Evolutionary conservation across 2,329 filamentous ascomycete species (phyloP).

Genomic region (Tolypocladium pustulatum): DNA sequence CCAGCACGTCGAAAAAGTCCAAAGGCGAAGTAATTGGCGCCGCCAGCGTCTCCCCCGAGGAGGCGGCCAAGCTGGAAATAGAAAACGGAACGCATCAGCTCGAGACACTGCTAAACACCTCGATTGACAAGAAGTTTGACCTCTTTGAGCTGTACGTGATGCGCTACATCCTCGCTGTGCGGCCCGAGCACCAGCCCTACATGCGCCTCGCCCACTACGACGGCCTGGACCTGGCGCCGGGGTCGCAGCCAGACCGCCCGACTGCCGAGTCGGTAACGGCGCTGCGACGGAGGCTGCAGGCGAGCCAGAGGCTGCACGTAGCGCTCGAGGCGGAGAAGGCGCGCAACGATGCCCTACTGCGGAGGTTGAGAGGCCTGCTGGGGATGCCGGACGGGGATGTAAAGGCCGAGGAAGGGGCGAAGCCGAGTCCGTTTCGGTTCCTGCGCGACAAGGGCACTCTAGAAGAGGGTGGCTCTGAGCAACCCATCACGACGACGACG

Average conservation of each 20-base stretch:
- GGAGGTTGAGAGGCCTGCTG: slow-evolving; percentile 43
- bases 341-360: slow-evolving; percentile 62
- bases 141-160: slow-evolving; percentile 84
- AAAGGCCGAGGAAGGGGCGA: slow-evolving; percentile 1
- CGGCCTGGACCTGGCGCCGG: slow-evolving; percentile 39
- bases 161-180: slow-evolving; percentile 68
- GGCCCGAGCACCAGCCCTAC: slow-evolving; percentile 62
- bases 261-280: slow-evolving; percentile 58
- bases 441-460: slow-evolving; percentile 43
- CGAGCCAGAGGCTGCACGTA: slow-evolving; percentile 65
- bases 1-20: slow-evolving; percentile 13
- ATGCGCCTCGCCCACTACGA: slow-evolving; percentile 80
- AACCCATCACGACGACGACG: slow-evolving; percentile 58
- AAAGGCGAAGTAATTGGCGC: slow-evolving; percentile 16
- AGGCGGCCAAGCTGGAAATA: slow-evolving; percentile 53
- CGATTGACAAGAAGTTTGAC: slow-evolving; percentile 78
- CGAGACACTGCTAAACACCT: slow-evolving; percentile 70
- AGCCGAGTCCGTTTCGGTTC: slow-evolving; percentile 38
- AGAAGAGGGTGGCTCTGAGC: slow-evolving; percentile 36
- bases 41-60: slow-evolving; percentile 22
- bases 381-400: slow-evolving; percentile 17
- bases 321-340: slow-evolving; percentile 59
- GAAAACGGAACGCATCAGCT: slow-evolving; percentile 80
- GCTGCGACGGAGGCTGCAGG: slow-evolving; percentile 65
- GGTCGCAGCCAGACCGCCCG: slow-evolving; percentile 23